Conservation (phyloP, 352 stramenopile genomes). For the Pythium aquatile region DNA sequence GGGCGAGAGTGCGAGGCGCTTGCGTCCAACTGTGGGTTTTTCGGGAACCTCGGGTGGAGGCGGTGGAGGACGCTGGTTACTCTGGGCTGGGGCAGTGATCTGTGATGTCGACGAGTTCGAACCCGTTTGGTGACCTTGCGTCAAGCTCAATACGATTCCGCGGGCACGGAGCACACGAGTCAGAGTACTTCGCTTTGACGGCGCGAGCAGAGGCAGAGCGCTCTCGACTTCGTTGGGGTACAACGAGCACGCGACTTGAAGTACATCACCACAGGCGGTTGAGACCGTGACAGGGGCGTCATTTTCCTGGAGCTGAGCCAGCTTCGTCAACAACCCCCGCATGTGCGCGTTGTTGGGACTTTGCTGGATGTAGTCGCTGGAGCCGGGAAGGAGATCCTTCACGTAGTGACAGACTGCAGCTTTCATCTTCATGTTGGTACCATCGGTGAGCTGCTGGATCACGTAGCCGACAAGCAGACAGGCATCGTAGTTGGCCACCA, state of each 20-base stretch:
- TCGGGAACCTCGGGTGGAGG: slow-evolving; percentile 4
- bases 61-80: slow-evolving; percentile 22
- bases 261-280: slow-evolving; percentile 54
- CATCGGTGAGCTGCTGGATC: slow-evolving; percentile 64
- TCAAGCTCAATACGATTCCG: slow-evolving; percentile 41
- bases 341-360: slow-evolving; percentile 65
- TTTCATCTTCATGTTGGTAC: slow-evolving; percentile 82
- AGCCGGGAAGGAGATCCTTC: slow-evolving; percentile 46
- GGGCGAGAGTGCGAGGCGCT: slow-evolving; percentile 24
- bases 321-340: slow-evolving; percentile 64
- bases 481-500: slow-evolving; percentile 49
- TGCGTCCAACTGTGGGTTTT: slow-evolving; percentile 12
- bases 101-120: background rate
- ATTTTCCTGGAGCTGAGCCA: slow-evolving; percentile 60
- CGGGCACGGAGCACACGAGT: slow-evolving; percentile 54
- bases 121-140: background rate
- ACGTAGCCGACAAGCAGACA: slow-evolving; percentile 43
- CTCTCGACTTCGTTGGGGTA: slow-evolving; percentile 57
- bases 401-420: slow-evolving; percentile 66
- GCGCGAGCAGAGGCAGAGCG: slow-evolving; percentile 50
- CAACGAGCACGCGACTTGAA: slow-evolving; percentile 43
- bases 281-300: slow-evolving; percentile 62
- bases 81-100: background rate
- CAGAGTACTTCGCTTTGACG: slow-evolving; percentile 52
- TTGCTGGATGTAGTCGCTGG: slow-evolving; percentile 59